Evolutionary conservation across 2,329 filamentous ascomycete species (phyloP).

Genomic region (Lizonia empirigonia): DNA sequence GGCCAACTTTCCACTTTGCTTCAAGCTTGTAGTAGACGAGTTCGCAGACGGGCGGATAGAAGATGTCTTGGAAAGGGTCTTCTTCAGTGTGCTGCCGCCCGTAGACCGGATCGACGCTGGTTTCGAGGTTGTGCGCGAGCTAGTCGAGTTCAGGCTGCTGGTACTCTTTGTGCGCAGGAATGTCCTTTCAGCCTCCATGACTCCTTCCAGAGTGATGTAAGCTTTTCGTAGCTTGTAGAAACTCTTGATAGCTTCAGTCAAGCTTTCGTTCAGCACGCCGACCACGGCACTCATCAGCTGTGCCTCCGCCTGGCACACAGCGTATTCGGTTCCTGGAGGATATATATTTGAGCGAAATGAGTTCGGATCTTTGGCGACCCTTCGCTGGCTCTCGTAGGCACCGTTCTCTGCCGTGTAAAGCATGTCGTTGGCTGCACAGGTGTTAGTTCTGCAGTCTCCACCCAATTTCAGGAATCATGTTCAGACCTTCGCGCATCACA

Average conservation of each 20-base stretch:
- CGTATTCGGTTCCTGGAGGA: slow-evolving; percentile 82
- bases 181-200: slow-evolving; percentile 75
- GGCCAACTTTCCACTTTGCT: slow-evolving; percentile 5
- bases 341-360: slow-evolving; percentile 70
- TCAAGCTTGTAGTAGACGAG: slow-evolving; percentile 27
- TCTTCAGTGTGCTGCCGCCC: slow-evolving; percentile 17
- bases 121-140: slow-evolving; percentile 29
- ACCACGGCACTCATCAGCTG: slow-evolving; percentile 90
- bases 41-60: slow-evolving; percentile 21
- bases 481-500: slow-evolving; percentile 75
- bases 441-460: slow-evolving; percentile 11
- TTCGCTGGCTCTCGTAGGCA: slow-evolving; percentile 76
- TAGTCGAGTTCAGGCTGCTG: slow-evolving; percentile 36
- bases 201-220: slow-evolving; percentile 78
- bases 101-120: slow-evolving; percentile 30
- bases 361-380: slow-evolving; percentile 68
- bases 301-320: slow-evolving; percentile 80
- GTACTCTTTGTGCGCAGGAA: slow-evolving; percentile 53
- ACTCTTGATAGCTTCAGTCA: slow-evolving; percentile 87
- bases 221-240: slow-evolving; percentile 94
- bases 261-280: slow-evolving; percentile 86
- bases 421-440: slow-evolving; percentile 66
- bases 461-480: no score
- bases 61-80: slow-evolving; percentile 15
- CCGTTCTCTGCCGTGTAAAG: slow-evolving; percentile 77